These are phyloP conservation scores for Piedraia hortae DNA, from an alignment of 2,329 filamentous ascomycete genomes.

Conservation along the genomic window DNA sequence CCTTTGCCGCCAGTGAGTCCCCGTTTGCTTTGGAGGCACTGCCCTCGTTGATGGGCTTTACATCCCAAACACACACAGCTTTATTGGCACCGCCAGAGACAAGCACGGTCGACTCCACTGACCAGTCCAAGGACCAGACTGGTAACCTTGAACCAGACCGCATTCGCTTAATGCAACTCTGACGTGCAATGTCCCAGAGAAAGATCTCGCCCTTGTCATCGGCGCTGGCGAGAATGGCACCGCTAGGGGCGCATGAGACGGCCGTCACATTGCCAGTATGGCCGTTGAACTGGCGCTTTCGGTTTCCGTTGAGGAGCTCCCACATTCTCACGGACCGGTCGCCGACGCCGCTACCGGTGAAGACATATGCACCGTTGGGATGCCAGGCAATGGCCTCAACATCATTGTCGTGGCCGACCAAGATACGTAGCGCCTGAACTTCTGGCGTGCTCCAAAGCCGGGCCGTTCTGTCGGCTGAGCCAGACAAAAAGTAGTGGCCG, in stretches of 20 bases:
- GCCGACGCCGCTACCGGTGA: slow-evolving; percentile 48
- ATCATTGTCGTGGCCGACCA: slow-evolving; percentile 77
- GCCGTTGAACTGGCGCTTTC: slow-evolving; percentile 74
- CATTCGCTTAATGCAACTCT: slow-evolving; percentile 80
- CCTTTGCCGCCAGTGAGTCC: slow-evolving; percentile 9
- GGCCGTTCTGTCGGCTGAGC: slow-evolving; percentile 68
- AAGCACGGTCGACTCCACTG: slow-evolving; percentile 69
- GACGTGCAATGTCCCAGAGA: slow-evolving; percentile 71
- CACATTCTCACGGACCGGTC: slow-evolving; percentile 96
- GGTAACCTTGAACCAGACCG: slow-evolving; percentile 81
- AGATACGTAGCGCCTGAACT: slow-evolving; percentile 61
- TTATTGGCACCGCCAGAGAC: slow-evolving; percentile 78
- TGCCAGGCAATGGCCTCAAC: slow-evolving; percentile 89
- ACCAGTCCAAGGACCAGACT: slow-evolving; percentile 82
- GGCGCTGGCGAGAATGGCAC: slow-evolving; percentile 71
- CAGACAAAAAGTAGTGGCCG: slow-evolving; percentile 80
- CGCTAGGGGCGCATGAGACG: slow-evolving; percentile 62
- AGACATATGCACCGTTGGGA: slow-evolving; percentile 76
- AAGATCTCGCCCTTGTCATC: slow-evolving; percentile 75
- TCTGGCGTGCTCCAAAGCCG: slow-evolving; percentile 84
- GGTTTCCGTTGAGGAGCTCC: slow-evolving; percentile 65
- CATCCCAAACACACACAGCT: slow-evolving; percentile 85
- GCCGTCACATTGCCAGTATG: slow-evolving; percentile 71
- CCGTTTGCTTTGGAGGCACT: slow-evolving; percentile 4
- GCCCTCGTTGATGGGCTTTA: slow-evolving; percentile 26